A percentile compares a stretch with the other conserved stretches of the same genome.
Conservation (phyloP, 2,329 filamentous ascomycete genomes). For the Diaporthe ilicicola region DNA sequence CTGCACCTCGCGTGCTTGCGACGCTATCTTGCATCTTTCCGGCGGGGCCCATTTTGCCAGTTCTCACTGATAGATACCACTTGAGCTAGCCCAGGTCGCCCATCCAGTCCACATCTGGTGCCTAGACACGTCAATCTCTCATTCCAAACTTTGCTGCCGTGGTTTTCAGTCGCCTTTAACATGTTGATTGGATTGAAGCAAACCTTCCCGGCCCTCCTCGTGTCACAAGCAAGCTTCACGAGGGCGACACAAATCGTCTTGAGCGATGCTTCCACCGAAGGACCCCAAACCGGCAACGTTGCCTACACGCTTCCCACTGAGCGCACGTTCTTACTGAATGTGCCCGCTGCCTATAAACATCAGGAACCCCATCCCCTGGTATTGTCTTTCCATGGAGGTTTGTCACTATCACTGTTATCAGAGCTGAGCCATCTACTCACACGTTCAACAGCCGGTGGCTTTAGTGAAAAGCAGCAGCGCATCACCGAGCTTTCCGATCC, state of each 20-base stretch:
- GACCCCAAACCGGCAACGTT: slow-evolving; percentile 35
- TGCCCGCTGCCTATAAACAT: slow-evolving; percentile 35
- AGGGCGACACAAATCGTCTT: slow-evolving; percentile 10
- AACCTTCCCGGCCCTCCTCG: not conserved
- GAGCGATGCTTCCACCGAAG: not conserved
- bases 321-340: slow-evolving; percentile 39
- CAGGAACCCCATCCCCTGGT: slow-evolving; percentile 35
- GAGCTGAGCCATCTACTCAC: not conserved
- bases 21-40: slow-evolving; percentile 1
- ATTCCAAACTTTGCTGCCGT: not conserved
- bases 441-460: slow-evolving; percentile 32
- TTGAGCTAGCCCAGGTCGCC: not conserved
- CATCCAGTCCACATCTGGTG: not conserved
- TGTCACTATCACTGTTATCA: not conserved
- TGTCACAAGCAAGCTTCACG: not conserved
- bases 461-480: slow-evolving; percentile 38
- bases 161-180: not conserved
- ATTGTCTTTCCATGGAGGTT: slow-evolving; percentile 38
- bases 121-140: not conserved
- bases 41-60: not conserved
- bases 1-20: slow-evolving; percentile 1
- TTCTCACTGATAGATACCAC: not conserved
- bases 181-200: not conserved
- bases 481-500: slow-evolving; percentile 39
- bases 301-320: slow-evolving; percentile 36